A percentile compares a stretch with the other conserved stretches of the same genome.
Evolutionary conservation across 176 grass and related monocot species (phyloP).

Genomic region (Ensete glaucum): DNA sequence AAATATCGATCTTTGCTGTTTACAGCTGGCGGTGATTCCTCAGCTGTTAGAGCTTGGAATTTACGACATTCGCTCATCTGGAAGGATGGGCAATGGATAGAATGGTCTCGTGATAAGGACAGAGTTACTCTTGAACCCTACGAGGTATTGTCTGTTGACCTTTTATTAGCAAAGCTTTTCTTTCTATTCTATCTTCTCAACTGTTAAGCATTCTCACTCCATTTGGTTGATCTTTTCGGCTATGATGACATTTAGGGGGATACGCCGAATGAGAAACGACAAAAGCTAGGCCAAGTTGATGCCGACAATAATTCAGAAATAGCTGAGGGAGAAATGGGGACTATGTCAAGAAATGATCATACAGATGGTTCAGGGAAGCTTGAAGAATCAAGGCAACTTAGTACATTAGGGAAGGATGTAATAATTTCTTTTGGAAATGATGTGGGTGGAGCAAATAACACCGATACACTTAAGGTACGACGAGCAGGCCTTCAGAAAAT

Average conservation of each 20-base stretch:
- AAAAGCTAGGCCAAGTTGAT: constrained; percentile 36
- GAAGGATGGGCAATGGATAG: constrained; percentile 77
- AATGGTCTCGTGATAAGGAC: constrained; percentile 41
- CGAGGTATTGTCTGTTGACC: constrained; percentile 48
- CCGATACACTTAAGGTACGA: constrained; percentile 31
- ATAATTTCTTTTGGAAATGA: constrained; percentile 62
- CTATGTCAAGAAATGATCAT: constrained; percentile 18
- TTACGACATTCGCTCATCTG: constrained; percentile 72
- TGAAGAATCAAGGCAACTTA: constrained; percentile 33
- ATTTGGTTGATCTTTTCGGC: background rate
- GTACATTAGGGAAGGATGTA: constrained; percentile 48
- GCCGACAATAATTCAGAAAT: constrained; percentile 24
- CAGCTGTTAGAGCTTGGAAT: constrained; percentile 49
- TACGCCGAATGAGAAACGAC: constrained; percentile 82
- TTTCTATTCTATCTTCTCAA: constrained; percentile 6
- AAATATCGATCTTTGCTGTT: background rate
- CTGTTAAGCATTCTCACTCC: background rate
- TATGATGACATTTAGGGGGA: constrained; percentile 46
- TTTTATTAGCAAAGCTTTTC: constrained; percentile 3
- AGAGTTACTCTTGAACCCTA: constrained; percentile 35
- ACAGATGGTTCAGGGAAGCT: constrained; percentile 23
- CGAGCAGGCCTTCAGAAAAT: constrained; percentile 69
- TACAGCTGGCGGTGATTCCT: constrained; percentile 38
- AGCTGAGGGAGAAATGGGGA: constrained; percentile 21
- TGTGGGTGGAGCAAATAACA: constrained; percentile 38